These are phyloP conservation scores for Leishmania braziliensis DNA, from an alignment of 208 protist species.

Conservation along the genomic window DNA sequence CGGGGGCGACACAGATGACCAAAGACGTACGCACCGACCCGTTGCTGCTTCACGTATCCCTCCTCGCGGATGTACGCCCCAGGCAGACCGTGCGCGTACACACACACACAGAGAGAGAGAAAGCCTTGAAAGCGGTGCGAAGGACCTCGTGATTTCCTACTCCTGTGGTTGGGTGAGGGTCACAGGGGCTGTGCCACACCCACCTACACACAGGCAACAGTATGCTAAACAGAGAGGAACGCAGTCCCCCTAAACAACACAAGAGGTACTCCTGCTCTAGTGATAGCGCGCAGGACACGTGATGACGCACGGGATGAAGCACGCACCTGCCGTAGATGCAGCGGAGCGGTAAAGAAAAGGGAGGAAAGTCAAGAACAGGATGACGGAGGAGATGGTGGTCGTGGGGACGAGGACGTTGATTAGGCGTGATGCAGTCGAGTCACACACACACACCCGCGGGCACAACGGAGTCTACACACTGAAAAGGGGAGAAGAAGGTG, in stretches of 20 bases:
- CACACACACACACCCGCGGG: not conserved
- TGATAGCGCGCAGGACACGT: not conserved
- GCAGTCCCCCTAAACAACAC: not conserved
- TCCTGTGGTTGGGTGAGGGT: not conserved
- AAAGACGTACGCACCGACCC: not conserved
- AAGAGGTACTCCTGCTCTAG: not conserved
- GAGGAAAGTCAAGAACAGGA: not conserved
- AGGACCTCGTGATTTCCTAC: not conserved
- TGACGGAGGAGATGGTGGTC: not conserved
- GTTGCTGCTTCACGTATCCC: not conserved
- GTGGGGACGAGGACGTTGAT: not conserved
- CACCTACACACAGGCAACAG: not conserved
- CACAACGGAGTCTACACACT: not conserved
- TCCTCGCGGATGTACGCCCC: not conserved
- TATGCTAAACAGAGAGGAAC: not conserved
- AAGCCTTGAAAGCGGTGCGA: not conserved
- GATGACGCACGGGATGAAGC: not conserved
- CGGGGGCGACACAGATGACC: not conserved
- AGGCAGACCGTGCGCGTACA: slow-evolving; percentile 13
- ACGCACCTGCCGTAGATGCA: not conserved
- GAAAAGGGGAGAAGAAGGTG: not conserved
- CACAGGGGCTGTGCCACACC: not conserved
- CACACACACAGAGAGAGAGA: not conserved
- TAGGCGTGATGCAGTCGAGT: not conserved
- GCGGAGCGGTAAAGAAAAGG: not conserved